Base-by-base conservation (phyloP, 2,329 filamentous ascomycete species). In the Triangularia verruculosa region DNA sequence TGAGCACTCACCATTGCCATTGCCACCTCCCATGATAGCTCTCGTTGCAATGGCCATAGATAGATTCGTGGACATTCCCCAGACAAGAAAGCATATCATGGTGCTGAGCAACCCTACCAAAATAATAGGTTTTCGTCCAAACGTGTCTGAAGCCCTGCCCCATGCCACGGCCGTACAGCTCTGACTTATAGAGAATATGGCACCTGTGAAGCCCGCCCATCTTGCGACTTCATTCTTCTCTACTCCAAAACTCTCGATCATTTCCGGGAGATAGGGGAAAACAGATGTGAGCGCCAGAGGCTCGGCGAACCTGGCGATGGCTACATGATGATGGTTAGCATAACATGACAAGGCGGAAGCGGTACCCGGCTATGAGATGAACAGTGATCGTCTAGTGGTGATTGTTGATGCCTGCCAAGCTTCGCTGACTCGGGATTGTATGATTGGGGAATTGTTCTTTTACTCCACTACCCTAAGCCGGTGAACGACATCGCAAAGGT, bases 81-180 rank as follows among this genome's bases (percentile, higher is more conserved):
- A 97, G 22, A 92, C 68, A 20, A 97, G 70, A 69, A 90, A 93
- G 47, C 89, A 89, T 0, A 88, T 73, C 91, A 97, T 96, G 53
- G 93, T 96, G 70, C 85, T 90, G 39, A 87, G 74, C 17, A 95
- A 80, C 0, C 91, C 92, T 7, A 83, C 72, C 13, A 98, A 80
- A 64, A 98, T 91, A 43, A 89, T 85, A 0, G 89, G 90, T 73
- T 97, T 97, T 62, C 94, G 86, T 20, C 94, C 95, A 66, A 91
- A 86, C 52, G 77, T 79, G 74, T 98, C 95, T 0, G 92, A 91
- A 1, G 89, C 84, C 68, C 87, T 83, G 5, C 92, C 89, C 91
- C 91, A 94, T 0, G 86, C 78, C 1, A 94, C 85, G 17, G 89
- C 90, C 5, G 89, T 91, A 17, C 85, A 57, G 69, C 88, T 89